Percentiles rank a stretch among this genome's conserved stretches.
Evolutionary conservation across 2,329 filamentous ascomycete species (phyloP).

Genomic region (Sarocladium oryzae): DNA sequence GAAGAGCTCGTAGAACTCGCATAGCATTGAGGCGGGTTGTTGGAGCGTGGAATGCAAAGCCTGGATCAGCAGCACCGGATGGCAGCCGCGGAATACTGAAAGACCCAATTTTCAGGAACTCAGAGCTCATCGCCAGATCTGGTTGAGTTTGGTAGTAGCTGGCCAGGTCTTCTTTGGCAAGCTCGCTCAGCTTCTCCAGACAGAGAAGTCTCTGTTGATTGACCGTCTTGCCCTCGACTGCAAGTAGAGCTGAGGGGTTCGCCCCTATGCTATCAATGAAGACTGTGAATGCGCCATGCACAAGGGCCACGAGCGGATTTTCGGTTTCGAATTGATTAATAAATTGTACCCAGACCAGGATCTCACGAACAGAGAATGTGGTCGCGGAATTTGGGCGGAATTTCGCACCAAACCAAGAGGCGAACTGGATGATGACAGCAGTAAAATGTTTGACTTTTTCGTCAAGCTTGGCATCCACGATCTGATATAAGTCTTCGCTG

Average conservation of each 20-base stretch:
- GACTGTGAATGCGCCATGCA: constrained; percentile 91
- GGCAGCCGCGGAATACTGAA: constrained; percentile 58
- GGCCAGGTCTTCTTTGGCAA: constrained; percentile 58
- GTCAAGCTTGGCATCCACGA: constrained; percentile 70
- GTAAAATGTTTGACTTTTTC: constrained; percentile 51
- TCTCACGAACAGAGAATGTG: constrained; percentile 83
- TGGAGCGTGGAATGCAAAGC: constrained; percentile 70
- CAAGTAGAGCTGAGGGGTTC: constrained; percentile 83
- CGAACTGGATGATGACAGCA: constrained; percentile 72
- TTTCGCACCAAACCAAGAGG: constrained; percentile 82
- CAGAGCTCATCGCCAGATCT: constrained; percentile 45
- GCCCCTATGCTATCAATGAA: constrained; percentile 94
- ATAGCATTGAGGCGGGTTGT: constrained; percentile 88
- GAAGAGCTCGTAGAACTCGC: constrained; percentile 81
- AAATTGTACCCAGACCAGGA: constrained; percentile 90
- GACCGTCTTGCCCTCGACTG: constrained; percentile 63
- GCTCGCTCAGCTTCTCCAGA: constrained; percentile 60
- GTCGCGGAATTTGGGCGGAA: constrained; percentile 72
- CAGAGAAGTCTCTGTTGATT: constrained; percentile 66
- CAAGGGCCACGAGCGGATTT: constrained; percentile 39
- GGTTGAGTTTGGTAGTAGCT: constrained; percentile 59
- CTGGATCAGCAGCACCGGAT: constrained; percentile 28
- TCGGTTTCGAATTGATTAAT: constrained; percentile 60
- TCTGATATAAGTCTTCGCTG: constrained; percentile 78
- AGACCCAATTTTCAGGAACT: constrained; percentile 59